Base-by-base conservation (phyloP, 345 rosid species). In the Cardamine resedifolia region DNA sequence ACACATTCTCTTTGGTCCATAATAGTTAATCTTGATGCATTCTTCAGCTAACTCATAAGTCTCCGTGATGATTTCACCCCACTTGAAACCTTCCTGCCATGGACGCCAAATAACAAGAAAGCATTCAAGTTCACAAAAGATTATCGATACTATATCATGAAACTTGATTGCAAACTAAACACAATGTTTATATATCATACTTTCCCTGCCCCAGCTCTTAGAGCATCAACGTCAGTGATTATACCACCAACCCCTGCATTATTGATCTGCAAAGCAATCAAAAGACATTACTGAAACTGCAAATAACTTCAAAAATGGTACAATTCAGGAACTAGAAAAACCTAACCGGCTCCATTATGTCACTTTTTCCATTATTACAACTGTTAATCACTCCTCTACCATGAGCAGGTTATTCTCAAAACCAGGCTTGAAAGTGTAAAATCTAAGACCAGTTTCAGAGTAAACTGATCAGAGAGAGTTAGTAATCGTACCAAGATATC, bases 1-100 rank as follows among this genome's bases (percentile, higher is more conserved):
- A 19, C 80, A 74, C 82, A 81, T 83, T 24, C 81, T 76, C 78
- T 79, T 87, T 38, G 84, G 76, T 1, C 88, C 90, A 53, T 75
- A 82, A 41, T 82, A 87, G 72, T 87, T 87, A 53, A 72, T 81
- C 44, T 81, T 38, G 4, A 85, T 6, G 63, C 92, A 79, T 67
- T 80, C 64, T 64, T 73, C 71, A 2, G 80, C 79, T 52, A 36
- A 9, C 49, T 82, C 84, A 10, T 75, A 78, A 3, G 76, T 81
- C 60, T 64, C 56, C 9, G 66, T 69, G 3, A 66, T n/a, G 39
- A 65, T 33, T 55, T 79, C 71, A 6, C 43, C 62, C 80, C 77
- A 85, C 0, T 81, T 70, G 12, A 66, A 49, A 59, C 62, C 70
- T 59, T 58, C 71, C 78, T 75, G 47, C 51, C 11, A 66, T 27